A percentile compares a stretch with the other conserved stretches of the same genome.
phyloP scores from a whole-genome alignment of 2,329 filamentous ascomycete genomes.

The Diplocarpon mali region DNA sequence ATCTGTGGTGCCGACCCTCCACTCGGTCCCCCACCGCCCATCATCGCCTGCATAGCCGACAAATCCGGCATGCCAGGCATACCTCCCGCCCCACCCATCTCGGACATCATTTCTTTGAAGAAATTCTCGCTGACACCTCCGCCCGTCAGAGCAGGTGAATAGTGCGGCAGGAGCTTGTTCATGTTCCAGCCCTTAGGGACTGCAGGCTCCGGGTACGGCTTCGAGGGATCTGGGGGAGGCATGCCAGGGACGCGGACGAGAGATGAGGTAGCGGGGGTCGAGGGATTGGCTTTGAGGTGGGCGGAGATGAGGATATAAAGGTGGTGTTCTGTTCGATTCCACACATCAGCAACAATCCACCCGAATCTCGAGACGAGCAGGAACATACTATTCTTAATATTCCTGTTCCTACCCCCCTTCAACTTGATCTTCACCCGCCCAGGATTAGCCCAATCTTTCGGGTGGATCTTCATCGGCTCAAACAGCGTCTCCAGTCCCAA shows the following conservation, averaged over 20 bases:
- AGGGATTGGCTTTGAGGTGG: conserved; percentile 69
- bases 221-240: conserved; percentile 48
- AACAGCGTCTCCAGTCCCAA: conserved; percentile 66
- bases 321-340: conserved; percentile 55
- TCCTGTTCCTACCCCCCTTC: conserved; percentile 44
- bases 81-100: conserved; percentile 46
- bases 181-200: conserved; percentile 90
- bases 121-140: conserved; percentile 92
- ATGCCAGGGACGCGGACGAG: conserved; percentile 62
- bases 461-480: conserved; percentile 86
- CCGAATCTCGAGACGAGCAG: not conserved
- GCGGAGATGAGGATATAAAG: conserved; percentile 71
- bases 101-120: conserved; percentile 92
- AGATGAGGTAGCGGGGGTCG: conserved; percentile 59
- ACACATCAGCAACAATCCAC: not conserved
- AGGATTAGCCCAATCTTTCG: conserved; percentile 96
- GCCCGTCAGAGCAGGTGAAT: conserved; percentile 81
- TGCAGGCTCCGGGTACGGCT: conserved; percentile 59
- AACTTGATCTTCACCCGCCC: conserved; percentile 75
- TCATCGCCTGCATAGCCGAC: conserved; percentile 41
- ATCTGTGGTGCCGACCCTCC: conserved; percentile 18
- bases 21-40: conserved; percentile 21
- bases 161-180: conserved; percentile 68
- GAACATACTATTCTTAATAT: conserved; percentile 52
- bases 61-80: conserved; percentile 33